Evolutionary conservation across 2,329 filamentous ascomycete species (phyloP).

Genomic region (Hysterium pulicare): DNA sequence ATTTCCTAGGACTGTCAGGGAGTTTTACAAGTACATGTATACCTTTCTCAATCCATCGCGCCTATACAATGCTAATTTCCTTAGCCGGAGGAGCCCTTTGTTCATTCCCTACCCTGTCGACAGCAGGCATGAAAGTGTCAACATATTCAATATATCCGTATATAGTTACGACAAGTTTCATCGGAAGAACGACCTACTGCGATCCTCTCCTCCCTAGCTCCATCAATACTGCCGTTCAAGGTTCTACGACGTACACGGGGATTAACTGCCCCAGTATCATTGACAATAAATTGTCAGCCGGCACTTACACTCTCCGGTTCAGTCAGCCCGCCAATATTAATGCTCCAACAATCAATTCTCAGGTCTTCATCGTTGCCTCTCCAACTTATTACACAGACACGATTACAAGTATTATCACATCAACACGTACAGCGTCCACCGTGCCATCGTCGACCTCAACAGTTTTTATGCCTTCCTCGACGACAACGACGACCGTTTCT

Average conservation of each 20-base stretch:
- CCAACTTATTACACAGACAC: slow-evolving; percentile 11
- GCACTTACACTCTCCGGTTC: slow-evolving; percentile 16
- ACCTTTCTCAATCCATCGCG: background rate
- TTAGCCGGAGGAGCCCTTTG: slow-evolving; percentile 12
- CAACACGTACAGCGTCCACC: slow-evolving; percentile 7
- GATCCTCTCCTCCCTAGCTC: too few relatives aligned
- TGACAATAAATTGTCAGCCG: slow-evolving; percentile 13
- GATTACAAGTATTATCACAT: slow-evolving; percentile 5
- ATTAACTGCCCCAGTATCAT: too few relatives aligned
- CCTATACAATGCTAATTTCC: background rate
- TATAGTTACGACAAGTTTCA: too few relatives aligned
- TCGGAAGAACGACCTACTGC: too few relatives aligned
- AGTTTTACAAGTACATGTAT: slow-evolving; percentile 11
- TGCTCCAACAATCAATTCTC: slow-evolving; percentile 11
- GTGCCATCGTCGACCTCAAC: slow-evolving; percentile 7
- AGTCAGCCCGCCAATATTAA: slow-evolving; percentile 11
- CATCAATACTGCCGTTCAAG: too few relatives aligned
- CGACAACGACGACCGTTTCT: background rate
- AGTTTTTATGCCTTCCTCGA: background rate
- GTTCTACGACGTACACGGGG: too few relatives aligned
- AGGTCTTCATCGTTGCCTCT: slow-evolving; percentile 12
- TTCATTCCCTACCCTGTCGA: slow-evolving; percentile 16
- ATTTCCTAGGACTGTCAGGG: slow-evolving; percentile 12
- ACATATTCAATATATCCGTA: slow-evolving; percentile 15
- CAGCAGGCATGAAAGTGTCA: too few relatives aligned